Base-by-base conservation (phyloP, 2,329 filamentous ascomycete species). In the Nannizziopsis arthrosporioides region DNA sequence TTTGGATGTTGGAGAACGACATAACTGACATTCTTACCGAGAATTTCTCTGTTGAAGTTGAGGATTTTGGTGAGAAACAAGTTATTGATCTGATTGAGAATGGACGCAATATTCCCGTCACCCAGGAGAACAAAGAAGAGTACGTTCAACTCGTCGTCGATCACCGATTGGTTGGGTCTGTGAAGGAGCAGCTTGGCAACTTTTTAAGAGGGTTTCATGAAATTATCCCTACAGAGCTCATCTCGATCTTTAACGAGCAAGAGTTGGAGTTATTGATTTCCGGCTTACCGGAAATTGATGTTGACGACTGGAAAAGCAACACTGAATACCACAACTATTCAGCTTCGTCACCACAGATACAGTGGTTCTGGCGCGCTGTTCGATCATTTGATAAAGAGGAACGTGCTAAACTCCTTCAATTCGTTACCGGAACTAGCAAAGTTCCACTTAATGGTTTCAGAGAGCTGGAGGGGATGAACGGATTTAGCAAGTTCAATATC, bases 341-440 rank as follows among this genome's bases (percentile, higher is more conserved):
- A 3, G 83, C 86, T 30, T 90, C 89, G 0, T 95, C 92, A 2
- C 85, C 87, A 39, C 93, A 98, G 64, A 94, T 98, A 51, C 89
- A 96, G 65, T 98, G 92, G 92, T 98, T 98, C 79, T 98, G 92
- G 92, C 84, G 93, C 60, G 92, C 92, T 19, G 81, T 98, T 38
- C 82, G 92, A 58, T 94, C 89, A 3, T 98, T 95, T 62, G 93
- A 96, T 72, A 96, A 96, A 71, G 93, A 98, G 71, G 93, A 98
- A 70, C 85, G 87, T 52, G 92, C 92, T 58, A 98, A 98, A 69
- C 73, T 98, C 53, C 76, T 98, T 39, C 92, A 98, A 62, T 98
- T 98, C 65, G 92, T 98, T 56, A 98, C 93, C 1, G 92, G 92
- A 64, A 98, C 93, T 14, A 93, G 85, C 66, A 98, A 98, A 70